Evolutionary conservation across 306 rosid genomes (phyloP), one percentile per base, ranked within the genome.

Genomic region (Glycine latifolia): DNA sequence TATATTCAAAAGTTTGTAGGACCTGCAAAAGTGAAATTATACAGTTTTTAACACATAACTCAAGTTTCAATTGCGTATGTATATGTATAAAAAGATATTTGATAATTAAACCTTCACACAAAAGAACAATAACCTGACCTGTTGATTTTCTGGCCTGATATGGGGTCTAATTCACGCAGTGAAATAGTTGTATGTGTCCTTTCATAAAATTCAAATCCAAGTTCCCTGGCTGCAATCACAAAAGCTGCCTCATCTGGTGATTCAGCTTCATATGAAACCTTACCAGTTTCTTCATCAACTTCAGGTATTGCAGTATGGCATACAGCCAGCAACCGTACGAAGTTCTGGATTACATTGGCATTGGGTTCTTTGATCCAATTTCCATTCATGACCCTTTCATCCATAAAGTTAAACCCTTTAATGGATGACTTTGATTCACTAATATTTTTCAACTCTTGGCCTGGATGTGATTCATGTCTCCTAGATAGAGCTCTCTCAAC

Each of bases 181-280:
- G 87, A 87, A 82, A 93, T 89, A 89, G 89, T 79, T 15, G 92
- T 79, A 72, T 91, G 95, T 65, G 89, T 85, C 84, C 98, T 89
- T 66, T 90, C 97, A 49, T 78, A 90, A 89, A 96, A 96, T 87
- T 92, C 96, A 85, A 96, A 96, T 33, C 99, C 99, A 9, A 93
- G 86, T 87, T 96, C 97, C 81, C 97, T 89, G 39, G 99, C 98
- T 80, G 98, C 99, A 85, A 96, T 90, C 76, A 96, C 95, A 75
- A 96, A 96, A 83, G 99, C 98, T 60, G 98, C 97, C 85, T 96
- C 99, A 71, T 96, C 99, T 0, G 99, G 99, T 17, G 99, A 96
- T 88, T 96, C 98, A 67, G 99, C 99, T 90, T 96, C 99, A 85
- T 93, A 96, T 15, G 99, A 86, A 68, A 90, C 86, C 11, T 61